phyloP scores from a whole-genome alignment of 768 basidiomycete species.

The Agaricus blazei region DNA sequence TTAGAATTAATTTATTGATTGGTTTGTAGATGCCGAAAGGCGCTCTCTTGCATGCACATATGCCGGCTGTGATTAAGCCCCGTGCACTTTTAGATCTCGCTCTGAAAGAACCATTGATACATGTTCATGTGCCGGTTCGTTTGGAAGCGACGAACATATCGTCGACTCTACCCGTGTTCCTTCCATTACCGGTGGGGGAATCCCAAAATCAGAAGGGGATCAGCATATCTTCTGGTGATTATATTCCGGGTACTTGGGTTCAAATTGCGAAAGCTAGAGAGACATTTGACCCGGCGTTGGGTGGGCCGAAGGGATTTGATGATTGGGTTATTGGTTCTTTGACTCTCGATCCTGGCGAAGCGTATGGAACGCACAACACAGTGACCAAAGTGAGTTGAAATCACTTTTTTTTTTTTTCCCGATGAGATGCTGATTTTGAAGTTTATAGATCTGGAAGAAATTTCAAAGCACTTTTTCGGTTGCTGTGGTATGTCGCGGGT shows the following conservation, averaged over 20 bases:
- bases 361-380: constrained; percentile 70
- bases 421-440: background rate
- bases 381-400: constrained; percentile 48
- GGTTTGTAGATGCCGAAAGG: constrained; percentile 71
- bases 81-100: constrained; percentile 48
- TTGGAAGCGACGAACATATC: constrained; percentile 37
- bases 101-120: constrained; percentile 51
- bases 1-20: background rate
- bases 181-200: constrained; percentile 32
- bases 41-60: constrained; percentile 65
- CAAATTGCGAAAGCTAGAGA: constrained; percentile 47
- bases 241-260: constrained; percentile 48
- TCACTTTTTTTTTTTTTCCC: background rate
- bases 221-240: constrained; percentile 37
- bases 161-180: constrained; percentile 47
- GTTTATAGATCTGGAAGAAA: constrained; percentile 67
- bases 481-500: constrained; percentile 33
- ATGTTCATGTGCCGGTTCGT: constrained; percentile 42
- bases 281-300: constrained; percentile 44
- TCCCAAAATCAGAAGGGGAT: constrained; percentile 21
- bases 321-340: constrained; percentile 54
- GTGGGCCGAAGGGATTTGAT: constrained; percentile 65
- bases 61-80: constrained; percentile 68
- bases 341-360: constrained; percentile 66
- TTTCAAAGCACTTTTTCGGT: constrained; percentile 53